Conservation (phyloP, 305 asterid species). For the Fraxinus angustifolia region DNA sequence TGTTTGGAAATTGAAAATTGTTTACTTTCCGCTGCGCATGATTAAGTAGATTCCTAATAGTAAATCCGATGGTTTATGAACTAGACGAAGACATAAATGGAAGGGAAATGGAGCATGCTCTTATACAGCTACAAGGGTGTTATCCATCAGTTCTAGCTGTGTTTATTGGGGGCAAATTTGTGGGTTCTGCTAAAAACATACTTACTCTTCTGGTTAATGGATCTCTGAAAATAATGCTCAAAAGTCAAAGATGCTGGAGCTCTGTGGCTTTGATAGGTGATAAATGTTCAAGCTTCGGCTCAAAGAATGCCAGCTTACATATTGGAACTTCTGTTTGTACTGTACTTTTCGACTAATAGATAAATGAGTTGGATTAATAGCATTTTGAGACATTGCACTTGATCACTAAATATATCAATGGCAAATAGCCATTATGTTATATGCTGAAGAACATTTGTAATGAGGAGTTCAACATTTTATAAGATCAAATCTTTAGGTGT, state of each 20-base stretch:
- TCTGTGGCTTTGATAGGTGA: slow-evolving; percentile 36
- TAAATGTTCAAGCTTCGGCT: not conserved
- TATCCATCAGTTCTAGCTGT: slow-evolving; percentile 43
- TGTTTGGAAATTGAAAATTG: no score
- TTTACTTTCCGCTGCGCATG: no score
- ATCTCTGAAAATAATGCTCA: slow-evolving; percentile 42
- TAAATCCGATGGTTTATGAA: slow-evolving; percentile 40
- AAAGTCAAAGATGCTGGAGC: slow-evolving; percentile 51
- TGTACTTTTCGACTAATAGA: not conserved
- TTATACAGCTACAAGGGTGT: slow-evolving; percentile 35
- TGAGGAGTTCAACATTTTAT: not conserved
- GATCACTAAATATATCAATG: not conserved
- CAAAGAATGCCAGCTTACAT: not conserved
- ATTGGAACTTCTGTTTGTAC: not conserved
- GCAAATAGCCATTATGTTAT: not conserved
- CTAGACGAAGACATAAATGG: slow-evolving; percentile 34
- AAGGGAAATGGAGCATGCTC: slow-evolving; percentile 37
- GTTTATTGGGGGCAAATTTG: slow-evolving; percentile 37
- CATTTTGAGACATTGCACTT: not conserved
- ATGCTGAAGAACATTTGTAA: not conserved
- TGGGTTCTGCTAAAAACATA: slow-evolving; percentile 39
- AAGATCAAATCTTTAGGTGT: not conserved
- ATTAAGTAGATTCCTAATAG: no score
- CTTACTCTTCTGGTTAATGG: slow-evolving; percentile 46
- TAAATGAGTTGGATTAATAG: not conserved